These are phyloP conservation scores for Talaromyces pinophilus DNA, from an alignment of 2,329 filamentous ascomycete genomes.

Conservation along the genomic window DNA sequence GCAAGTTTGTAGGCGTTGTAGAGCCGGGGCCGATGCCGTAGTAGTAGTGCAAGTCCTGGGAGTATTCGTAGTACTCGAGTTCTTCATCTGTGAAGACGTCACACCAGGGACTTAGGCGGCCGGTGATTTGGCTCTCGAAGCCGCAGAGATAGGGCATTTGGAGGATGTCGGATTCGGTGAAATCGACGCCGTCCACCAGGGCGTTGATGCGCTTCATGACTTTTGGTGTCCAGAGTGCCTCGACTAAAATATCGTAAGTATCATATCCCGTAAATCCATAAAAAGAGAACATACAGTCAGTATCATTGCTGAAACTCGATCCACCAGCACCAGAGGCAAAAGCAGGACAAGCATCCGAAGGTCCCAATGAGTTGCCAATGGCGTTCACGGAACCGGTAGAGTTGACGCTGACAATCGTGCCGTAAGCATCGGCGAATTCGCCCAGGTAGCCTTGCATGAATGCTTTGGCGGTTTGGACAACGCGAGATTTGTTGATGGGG, in stretches of 20 bases:
- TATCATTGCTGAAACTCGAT: constrained; percentile 3
- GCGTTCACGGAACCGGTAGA: constrained; percentile 52
- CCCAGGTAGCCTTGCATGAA: constrained; percentile 63
- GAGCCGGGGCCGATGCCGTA: constrained; percentile 63
- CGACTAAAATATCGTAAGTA: background rate
- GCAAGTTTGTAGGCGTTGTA: constrained; percentile 48
- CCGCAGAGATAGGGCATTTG: constrained; percentile 70
- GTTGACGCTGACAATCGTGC: constrained; percentile 61
- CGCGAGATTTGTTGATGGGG: constrained; percentile 36
- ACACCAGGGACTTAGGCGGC: constrained; percentile 63
- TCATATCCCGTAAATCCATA: background rate
- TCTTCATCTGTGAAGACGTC: constrained; percentile 63
- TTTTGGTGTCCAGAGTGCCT: constrained; percentile 9
- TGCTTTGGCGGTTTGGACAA: constrained; percentile 62
- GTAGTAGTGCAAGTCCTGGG: constrained; percentile 68
- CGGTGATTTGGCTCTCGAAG: constrained; percentile 69
- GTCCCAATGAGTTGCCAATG: constrained; percentile 63
- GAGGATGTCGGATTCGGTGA: constrained; percentile 56
- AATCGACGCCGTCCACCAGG: constrained; percentile 57
- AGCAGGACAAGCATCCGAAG: constrained; percentile 63
- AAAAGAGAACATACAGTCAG: constrained; percentile 1
- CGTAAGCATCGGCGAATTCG: constrained; percentile 56
- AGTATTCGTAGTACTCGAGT: constrained; percentile 65
- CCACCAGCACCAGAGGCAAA: constrained; percentile 55
- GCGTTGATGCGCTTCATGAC: constrained; percentile 52